These are phyloP conservation scores for Solanum medicagineum DNA, from an alignment of 257 asterid genomes.

Conservation along the genomic window DNA sequence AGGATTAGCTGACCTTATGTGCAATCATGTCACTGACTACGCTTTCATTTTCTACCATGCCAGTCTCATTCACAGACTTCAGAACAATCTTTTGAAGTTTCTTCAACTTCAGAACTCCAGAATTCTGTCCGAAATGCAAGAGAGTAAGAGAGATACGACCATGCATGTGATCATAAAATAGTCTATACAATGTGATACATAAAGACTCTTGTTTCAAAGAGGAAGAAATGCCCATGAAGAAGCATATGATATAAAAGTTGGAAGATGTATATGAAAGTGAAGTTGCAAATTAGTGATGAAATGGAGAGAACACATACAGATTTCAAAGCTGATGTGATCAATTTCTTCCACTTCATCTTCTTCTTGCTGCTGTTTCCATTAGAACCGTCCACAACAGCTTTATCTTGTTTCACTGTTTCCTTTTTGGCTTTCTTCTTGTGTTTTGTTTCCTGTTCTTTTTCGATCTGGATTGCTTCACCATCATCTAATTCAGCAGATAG, in stretches of 20 bases:
- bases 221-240: not conserved
- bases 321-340: constrained; percentile 59
- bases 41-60: constrained; percentile 27
- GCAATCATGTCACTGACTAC: constrained; percentile 33
- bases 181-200: not conserved
- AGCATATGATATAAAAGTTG: not conserved
- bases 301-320: constrained; percentile 36
- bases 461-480: constrained; percentile 35
- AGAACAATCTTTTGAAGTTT: constrained; percentile 46
- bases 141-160: not conserved
- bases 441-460: constrained; percentile 16
- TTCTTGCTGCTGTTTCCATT: constrained; percentile 17
- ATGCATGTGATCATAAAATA: not conserved
- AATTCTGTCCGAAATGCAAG: constrained; percentile 34
- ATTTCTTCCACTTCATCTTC: constrained; percentile 80
- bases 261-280: not conserved
- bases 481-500: constrained; percentile 19
- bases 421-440: constrained; percentile 41
- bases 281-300: not conserved
- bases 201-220: not conserved
- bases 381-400: constrained; percentile 4
- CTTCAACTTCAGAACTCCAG: constrained; percentile 46
- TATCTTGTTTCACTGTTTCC: constrained; percentile 14
- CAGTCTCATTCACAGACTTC: constrained; percentile 57
- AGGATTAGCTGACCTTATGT: constrained; percentile 36